Base-by-base conservation (phyloP, 768 basidiomycete genomes). In the Amyloporia xantha region DNA sequence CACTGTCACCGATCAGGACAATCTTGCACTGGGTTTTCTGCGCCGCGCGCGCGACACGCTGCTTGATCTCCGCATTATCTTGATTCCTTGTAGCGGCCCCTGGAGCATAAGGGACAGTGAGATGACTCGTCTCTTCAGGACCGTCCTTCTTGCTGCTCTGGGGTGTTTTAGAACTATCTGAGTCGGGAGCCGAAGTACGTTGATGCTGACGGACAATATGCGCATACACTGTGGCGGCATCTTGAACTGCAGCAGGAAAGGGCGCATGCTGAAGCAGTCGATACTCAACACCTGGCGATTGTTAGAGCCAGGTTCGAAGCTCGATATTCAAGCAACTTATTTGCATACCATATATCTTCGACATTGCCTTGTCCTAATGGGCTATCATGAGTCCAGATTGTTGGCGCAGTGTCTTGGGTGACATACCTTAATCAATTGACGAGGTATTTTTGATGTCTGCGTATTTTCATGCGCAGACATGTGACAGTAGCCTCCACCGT, bases 401-500 rank as follows among this genome's bases (percentile, higher is more conserved):
- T 30, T n/a, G 25, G 2, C 11, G 7, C 7, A 21, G 3, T 17
- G 23, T 11, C 10, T 33, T 20, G 39, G 3, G 20, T 19, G 9
- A 38, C 59, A 2, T 43, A 71, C 77, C 62, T 72, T 66, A 37
- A 76, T 67, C 5, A 78, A 53, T 17, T 71, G 65, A 23, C 73
- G 62, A 10, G 77, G 77, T 41, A 79, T 73, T 44, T 71, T 65
- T 2, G 75, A 77, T 3, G 77, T 75, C 19, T 69, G 55, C 28
- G 72, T 64, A 6, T 59, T 62, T 57, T 79, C 77, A 47, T 77
- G 76, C 0, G 75, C 77, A 20, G 76, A 78, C 74, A 77, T 77
- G 52, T 79, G 77, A 53, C 73, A 77, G 49, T 77, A 79, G 12
- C 75, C 77, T 17, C 77, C 76, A 19, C 77, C 77, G 44, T 79